Evolutionary conservation across 371 early-diverging fungal species (phyloP), one percentile per base, ranked within the genome.

Genomic region (Coemansia sp.): DNA sequence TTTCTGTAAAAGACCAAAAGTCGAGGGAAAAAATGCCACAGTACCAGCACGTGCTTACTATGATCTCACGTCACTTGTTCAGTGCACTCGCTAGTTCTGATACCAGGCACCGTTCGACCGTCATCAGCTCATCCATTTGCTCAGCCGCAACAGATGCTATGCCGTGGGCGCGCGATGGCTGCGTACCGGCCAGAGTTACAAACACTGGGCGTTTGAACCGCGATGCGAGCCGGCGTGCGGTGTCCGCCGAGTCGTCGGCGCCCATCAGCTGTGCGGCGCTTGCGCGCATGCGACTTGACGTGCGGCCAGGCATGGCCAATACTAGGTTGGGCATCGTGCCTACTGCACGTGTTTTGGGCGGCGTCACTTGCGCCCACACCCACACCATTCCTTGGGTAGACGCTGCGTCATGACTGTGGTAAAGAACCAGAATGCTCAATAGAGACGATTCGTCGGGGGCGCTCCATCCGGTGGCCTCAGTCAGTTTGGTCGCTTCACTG

Each of bases 301-400:
- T 51, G 21, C 42, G n/a, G 21, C 61, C 39, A 14, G 77, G 77
- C 77, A 77, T 63, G 4, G 72, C 62, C 26, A 77, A 66, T 59
- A 57, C 66, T 4, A 77, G 72, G 55, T 64, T 72, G 53, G 59
- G 26, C 68, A 77, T 65, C 11, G 69, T 31, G 8, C 63, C 66
- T 0, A 52, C 5, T 7, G 26, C 58, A 58, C 52, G 39, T 50
- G 34, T 24, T 29, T 26, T 27, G 51, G 62, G 62, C 40, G 50
- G 61, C 52, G 73, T 51, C 47, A 64, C 24, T 54, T 72, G 75
- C 27, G 72, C 77, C 77, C 77, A 77, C 57, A 65, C 66, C 77
- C 72, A 72, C 37, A 77, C 66, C 73, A 77, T 68, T 24, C 76
- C 68, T n/a, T 31, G 27, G 34, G 51, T 37, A 2, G 40, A 42